Conservation (phyloP, 768 basidiomycete species). For the Calocera cornea region DNA sequence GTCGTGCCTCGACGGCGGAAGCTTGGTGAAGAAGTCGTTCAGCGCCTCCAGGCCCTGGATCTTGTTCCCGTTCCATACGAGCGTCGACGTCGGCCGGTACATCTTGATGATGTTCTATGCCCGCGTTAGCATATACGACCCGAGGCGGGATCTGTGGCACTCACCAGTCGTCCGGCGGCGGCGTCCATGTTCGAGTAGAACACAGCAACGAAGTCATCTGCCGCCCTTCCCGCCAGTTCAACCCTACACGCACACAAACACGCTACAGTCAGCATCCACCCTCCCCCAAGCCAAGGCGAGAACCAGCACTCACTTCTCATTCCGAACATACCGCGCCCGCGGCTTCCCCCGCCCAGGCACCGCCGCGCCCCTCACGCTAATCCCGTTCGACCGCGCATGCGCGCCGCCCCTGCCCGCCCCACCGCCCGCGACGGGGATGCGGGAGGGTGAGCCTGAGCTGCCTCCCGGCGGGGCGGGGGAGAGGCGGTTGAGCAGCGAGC, state of each 20-base stretch:
- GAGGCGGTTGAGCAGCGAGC: neutral
- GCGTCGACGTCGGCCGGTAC: slow-evolving; percentile 59
- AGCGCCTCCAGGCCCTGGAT: slow-evolving; percentile 60
- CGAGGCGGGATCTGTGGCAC: neutral
- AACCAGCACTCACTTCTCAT: neutral
- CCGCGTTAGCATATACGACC: neutral
- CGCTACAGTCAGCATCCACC: neutral
- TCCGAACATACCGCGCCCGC: neutral
- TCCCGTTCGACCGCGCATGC: neutral
- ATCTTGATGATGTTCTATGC: slow-evolving; percentile 60
- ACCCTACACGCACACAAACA: neutral
- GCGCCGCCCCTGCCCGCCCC: neutral
- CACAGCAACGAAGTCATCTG: neutral
- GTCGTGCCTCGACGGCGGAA: slow-evolving; percentile 52
- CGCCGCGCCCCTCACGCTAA: neutral
- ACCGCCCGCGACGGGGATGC: neutral
- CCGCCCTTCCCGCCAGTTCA: neutral
- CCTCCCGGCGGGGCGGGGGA: neutral
- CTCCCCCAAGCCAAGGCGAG: neutral
- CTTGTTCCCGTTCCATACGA: slow-evolving; percentile 78
- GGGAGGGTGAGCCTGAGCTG: neutral
- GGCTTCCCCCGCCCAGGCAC: neutral
- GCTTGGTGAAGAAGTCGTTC: slow-evolving; percentile 19
- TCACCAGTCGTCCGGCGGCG: neutral
- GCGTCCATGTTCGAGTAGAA: slow-evolving; percentile 1